Evolutionary conservation across 805 yeast genomes (phyloP).

Genomic region (Priceomyces castillae): DNA sequence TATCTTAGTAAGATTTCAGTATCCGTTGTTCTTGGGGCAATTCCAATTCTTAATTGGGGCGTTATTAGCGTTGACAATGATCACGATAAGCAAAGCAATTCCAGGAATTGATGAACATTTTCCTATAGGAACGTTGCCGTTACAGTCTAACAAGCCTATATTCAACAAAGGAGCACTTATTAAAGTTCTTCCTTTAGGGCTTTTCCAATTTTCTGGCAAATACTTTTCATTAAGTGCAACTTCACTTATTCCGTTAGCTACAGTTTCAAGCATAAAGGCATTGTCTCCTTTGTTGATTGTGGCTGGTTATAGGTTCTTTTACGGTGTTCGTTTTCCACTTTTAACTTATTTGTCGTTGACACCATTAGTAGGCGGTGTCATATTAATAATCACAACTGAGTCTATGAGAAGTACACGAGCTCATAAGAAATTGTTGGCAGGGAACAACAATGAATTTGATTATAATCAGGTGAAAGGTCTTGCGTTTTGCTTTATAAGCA

Average conservation of each 20-base stretch:
- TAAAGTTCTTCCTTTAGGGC: slow-evolving; percentile 58
- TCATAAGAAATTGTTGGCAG: slow-evolving; percentile 7
- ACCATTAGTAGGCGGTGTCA: slow-evolving; percentile 54
- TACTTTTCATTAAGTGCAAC: slow-evolving; percentile 63
- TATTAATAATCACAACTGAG: slow-evolving; percentile 43
- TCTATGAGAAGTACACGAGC: slow-evolving; percentile 10
- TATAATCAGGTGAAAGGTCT: slow-evolving; percentile 54
- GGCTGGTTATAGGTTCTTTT: slow-evolving; percentile 49
- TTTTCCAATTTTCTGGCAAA: slow-evolving; percentile 65
- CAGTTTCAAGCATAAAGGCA: slow-evolving; percentile 70
- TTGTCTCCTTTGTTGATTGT: slow-evolving; percentile 63
- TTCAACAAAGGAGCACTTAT: slow-evolving; percentile 34
- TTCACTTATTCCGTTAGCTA: slow-evolving; percentile 61
- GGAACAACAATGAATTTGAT: slow-evolving; percentile 15
- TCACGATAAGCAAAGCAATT: slow-evolving; percentile 29
- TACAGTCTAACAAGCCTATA: slow-evolving; percentile 20
- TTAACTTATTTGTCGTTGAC: slow-evolving; percentile 50
- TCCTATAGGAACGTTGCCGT: slow-evolving; percentile 57
- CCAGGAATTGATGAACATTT: slow-evolving; percentile 36
- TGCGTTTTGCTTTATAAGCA: slow-evolving; percentile 62
- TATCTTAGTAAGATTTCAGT: slow-evolving; percentile 53
- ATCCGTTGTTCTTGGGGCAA: slow-evolving; percentile 64
- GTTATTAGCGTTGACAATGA: slow-evolving; percentile 37
- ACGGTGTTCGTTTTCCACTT: slow-evolving; percentile 48
- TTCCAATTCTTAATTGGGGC: slow-evolving; percentile 58